phyloP scores from a whole-genome alignment of 106 monocot genomes.

The Platanthera guangdongensis region DNA sequence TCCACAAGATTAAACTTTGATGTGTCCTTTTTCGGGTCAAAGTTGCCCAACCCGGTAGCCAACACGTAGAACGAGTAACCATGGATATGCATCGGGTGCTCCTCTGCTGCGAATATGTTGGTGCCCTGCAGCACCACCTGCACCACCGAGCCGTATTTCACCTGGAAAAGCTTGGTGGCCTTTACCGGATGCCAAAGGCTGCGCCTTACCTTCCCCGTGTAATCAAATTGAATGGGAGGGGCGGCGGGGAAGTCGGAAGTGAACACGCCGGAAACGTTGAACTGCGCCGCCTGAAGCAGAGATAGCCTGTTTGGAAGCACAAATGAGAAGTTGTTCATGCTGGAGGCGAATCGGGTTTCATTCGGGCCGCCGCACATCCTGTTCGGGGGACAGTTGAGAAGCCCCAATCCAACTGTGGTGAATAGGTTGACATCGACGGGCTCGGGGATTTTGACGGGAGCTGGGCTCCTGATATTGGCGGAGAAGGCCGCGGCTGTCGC shows the following conservation, averaged over 20 bases:
- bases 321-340: conserved; percentile 72
- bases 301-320: conserved; percentile 28
- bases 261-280: conserved; percentile 40
- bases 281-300: conserved; percentile 43
- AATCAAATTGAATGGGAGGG: conserved; percentile 45
- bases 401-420: conserved; percentile 49
- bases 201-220: conserved; percentile 33
- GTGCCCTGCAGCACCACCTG: conserved; percentile 66
- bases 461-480: conserved; percentile 23
- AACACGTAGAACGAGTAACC: conserved; percentile 62
- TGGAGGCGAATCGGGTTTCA: conserved; percentile 35
- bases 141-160: conserved; percentile 41
- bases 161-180: conserved; percentile 31
- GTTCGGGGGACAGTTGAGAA: conserved; percentile 28
- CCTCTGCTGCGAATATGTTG: conserved; percentile 41
- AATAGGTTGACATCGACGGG: conserved; percentile 49
- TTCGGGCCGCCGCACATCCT: conserved; percentile 33
- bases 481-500: conserved; percentile 19
- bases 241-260: conserved; percentile 40
- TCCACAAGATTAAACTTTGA: conserved; percentile 57
- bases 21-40: conserved; percentile 23
- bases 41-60: conserved; percentile 52
- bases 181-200: conserved; percentile 26
- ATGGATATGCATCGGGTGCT: conserved; percentile 70
- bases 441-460: conserved; percentile 23